Percentiles rank a stretch among this genome's conserved stretches.
Evolutionary conservation across 108 stramenopile genomes (phyloP).

Genomic region (Conticribra weissflogii): DNA sequence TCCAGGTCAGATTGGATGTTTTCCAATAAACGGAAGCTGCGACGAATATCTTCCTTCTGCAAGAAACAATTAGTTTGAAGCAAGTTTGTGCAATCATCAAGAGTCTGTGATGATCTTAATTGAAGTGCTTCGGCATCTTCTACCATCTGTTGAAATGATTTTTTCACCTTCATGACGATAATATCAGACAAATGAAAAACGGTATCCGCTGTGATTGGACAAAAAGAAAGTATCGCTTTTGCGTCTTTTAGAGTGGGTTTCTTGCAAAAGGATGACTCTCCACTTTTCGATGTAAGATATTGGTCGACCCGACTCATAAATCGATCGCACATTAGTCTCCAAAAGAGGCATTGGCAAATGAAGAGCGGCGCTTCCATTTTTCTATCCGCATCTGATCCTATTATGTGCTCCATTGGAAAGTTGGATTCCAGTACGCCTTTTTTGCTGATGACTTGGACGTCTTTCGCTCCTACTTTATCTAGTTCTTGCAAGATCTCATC

Average conservation of each 20-base stretch:
- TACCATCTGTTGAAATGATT: conserved; percentile 33
- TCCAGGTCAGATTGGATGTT: conserved; percentile 47
- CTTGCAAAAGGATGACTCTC: background rate
- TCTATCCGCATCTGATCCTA: conserved; percentile 21
- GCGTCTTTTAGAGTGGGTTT: conserved; percentile 18
- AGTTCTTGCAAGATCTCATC: conserved; percentile 11
- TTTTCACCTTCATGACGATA: background rate
- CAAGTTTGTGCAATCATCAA: conserved; percentile 43
- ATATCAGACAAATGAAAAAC: background rate
- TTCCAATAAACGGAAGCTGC: conserved; percentile 44
- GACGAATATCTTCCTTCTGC: conserved; percentile 49
- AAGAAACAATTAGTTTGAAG: conserved; percentile 43
- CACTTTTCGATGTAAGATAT: background rate
- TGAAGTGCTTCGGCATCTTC: conserved; percentile 53
- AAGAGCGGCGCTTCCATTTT: conserved; percentile 15
- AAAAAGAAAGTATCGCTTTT: conserved; percentile 25
- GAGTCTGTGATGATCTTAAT: conserved; percentile 16
- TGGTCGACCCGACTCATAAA: conserved; percentile 19
- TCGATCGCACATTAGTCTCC: conserved; percentile 30
- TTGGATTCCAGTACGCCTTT: conserved; percentile 19
- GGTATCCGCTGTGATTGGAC: background rate
- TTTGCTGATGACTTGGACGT: conserved; percentile 18
- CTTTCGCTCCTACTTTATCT: conserved; percentile 9
- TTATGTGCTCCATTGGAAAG: conserved; percentile 20
- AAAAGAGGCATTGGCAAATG: conserved; percentile 20